A percentile compares a stretch with the other conserved stretches of the same genome.
Conservation (phyloP, 169 alveolate genomes). For the Gregarina niphandrodes region DNA sequence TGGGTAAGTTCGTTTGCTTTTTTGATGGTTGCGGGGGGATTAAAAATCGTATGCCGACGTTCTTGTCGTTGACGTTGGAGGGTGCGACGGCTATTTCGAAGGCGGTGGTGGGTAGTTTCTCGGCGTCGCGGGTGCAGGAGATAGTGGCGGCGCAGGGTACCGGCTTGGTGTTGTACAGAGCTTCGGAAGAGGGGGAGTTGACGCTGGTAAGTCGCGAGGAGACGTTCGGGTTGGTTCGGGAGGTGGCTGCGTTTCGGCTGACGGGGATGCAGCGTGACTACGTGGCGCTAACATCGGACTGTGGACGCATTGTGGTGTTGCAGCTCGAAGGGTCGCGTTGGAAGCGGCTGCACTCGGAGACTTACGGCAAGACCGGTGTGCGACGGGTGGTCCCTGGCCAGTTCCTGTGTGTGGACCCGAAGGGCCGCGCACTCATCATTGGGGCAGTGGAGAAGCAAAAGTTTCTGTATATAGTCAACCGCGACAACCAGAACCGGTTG, state of each 20-base stretch:
- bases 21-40: too few species aligned
- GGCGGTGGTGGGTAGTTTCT: constrained; percentile 84
- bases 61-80: constrained; percentile 71
- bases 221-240: constrained; percentile 8
- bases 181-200: constrained; percentile 57
- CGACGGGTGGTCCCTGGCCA: constrained; percentile 64
- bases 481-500: constrained; percentile 68
- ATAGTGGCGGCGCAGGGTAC: constrained; percentile 73
- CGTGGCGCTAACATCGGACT: constrained; percentile 78
- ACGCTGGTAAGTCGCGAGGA: constrained; percentile 32
- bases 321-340: constrained; percentile 59
- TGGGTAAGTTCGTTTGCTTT: too few species aligned
- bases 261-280: constrained; percentile 56
- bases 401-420: constrained; percentile 94
- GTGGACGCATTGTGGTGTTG: constrained; percentile 78
- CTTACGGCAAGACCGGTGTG: constrained; percentile 75
- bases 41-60: constrained; percentile 65
- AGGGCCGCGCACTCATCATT: constrained; percentile 92
- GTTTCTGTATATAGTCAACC: constrained; percentile 80
- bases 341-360: constrained; percentile 77
- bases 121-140: constrained; percentile 75
- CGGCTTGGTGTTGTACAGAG: constrained; percentile 52
- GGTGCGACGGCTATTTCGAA: constrained; percentile 71
- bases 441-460: constrained; percentile 94
- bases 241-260: constrained; percentile 6